phyloP scores from a whole-genome alignment of 164 flowering plant species.

The Tetracentron sinense region DNA sequence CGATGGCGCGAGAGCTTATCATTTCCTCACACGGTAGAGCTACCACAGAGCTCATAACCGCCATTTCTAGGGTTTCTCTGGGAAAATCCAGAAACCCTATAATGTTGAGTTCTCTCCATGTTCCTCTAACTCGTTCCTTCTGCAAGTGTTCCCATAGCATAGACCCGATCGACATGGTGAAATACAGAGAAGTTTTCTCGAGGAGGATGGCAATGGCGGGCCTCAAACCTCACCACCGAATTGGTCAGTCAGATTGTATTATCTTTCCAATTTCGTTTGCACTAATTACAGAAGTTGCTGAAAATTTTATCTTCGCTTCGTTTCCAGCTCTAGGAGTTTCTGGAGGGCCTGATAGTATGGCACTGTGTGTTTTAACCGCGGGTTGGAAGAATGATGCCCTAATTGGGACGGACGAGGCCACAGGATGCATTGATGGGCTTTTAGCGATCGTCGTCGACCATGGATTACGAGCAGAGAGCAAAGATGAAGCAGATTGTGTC shows the following conservation, averaged over 20 bases:
- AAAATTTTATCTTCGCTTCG: not conserved
- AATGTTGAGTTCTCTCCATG: slow-evolving; percentile 6
- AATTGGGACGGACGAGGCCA: slow-evolving; percentile 16
- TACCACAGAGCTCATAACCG: not conserved
- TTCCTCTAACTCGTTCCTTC: slow-evolving; percentile 21
- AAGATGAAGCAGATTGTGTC: slow-evolving; percentile 67
- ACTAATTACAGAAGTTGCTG: not conserved
- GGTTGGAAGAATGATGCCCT: slow-evolving; percentile 56
- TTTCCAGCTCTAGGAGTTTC: slow-evolving; percentile 80
- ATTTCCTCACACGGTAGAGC: not conserved
- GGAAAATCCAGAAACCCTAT: not conserved
- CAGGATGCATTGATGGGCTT: slow-evolving; percentile 59
- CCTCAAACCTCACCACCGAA: slow-evolving; percentile 74
- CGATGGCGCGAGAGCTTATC: slow-evolving; percentile 19
- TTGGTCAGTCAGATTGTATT: slow-evolving; percentile 35
- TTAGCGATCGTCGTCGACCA: slow-evolving; percentile 85
- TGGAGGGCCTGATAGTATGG: slow-evolving; percentile 94
- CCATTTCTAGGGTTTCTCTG: slow-evolving; percentile 11
- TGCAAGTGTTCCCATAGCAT: slow-evolving; percentile 25
- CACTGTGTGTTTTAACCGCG: slow-evolving; percentile 66
- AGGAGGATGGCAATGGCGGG: slow-evolving; percentile 77
- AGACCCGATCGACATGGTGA: slow-evolving; percentile 25
- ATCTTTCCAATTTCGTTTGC: not conserved
- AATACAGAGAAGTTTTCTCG: slow-evolving; percentile 45
- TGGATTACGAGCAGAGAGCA: slow-evolving; percentile 79